phyloP scores from a whole-genome alignment of 768 basidiomycete species.

The Tylopilus plumbeoviolaceoides region DNA sequence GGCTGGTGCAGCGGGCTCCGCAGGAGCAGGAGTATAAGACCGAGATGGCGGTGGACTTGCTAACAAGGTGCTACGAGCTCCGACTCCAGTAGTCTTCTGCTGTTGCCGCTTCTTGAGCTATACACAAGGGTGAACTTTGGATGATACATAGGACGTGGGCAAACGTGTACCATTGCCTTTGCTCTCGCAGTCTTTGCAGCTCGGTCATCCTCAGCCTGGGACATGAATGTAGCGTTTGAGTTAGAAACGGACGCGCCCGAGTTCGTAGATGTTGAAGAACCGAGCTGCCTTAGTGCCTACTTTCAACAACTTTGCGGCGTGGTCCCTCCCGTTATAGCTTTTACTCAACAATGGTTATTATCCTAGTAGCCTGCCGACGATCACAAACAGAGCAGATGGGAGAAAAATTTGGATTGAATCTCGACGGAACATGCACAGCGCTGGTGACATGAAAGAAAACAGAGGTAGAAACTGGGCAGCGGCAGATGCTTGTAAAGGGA shows the following conservation, averaged over 20 bases:
- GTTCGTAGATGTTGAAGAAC: conserved; percentile 3
- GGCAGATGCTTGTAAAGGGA: conserved; percentile 31
- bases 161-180: conserved; percentile 65
- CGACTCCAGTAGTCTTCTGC: conserved; percentile 46
- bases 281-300: not conserved
- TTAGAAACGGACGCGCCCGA: conserved; percentile 4
- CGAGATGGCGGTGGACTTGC: conserved; percentile 46
- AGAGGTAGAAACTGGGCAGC: conserved; percentile 32
- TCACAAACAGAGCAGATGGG: conserved; percentile 2
- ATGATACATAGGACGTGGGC: not conserved
- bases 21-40: conserved; percentile 50
- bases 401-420: conserved; percentile 34
- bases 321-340: not conserved
- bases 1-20: conserved; percentile 31
- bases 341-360: conserved; percentile 1
- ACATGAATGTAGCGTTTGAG: conserved; percentile 13
- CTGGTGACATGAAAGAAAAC: conserved; percentile 34
- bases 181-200: conserved; percentile 81
- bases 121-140: conserved; percentile 2
- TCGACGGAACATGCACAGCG: conserved; percentile 44
- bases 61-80: conserved; percentile 33
- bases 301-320: not conserved
- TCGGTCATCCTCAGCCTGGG: conserved; percentile 64
- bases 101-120: conserved; percentile 82
- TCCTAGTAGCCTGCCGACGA: not conserved